Percentiles rank a stretch among this genome's conserved stretches.
These are phyloP conservation scores for Nephromyces sp. DNA, from an alignment of 169 alveolate genomes.

Conservation along the genomic window DNA sequence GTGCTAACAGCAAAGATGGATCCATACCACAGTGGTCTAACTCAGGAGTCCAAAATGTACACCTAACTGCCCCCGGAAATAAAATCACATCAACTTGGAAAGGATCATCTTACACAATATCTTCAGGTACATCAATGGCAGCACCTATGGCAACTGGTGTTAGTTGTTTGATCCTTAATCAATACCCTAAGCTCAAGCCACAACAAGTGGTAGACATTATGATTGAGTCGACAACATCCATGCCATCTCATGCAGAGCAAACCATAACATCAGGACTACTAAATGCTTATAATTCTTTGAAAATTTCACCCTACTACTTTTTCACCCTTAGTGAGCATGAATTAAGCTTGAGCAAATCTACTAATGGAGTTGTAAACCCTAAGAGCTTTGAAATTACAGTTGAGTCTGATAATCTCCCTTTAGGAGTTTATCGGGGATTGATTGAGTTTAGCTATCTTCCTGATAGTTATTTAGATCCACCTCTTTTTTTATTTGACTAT, in stretches of 20 bases:
- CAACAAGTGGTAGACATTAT: constrained; percentile 27
- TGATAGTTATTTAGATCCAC: too few relatives aligned
- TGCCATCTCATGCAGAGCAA: background rate
- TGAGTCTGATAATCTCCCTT: too few relatives aligned
- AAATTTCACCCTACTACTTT: constrained; percentile 2
- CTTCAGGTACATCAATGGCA: constrained; percentile 54
- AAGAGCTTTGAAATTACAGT: too few relatives aligned
- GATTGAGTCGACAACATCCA: background rate
- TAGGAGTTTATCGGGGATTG: background rate
- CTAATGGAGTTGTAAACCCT: background rate
- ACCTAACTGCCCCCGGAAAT: constrained; percentile 59
- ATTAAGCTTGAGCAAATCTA: background rate
- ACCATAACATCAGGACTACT: constrained; percentile 12
- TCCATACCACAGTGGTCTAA: constrained; percentile 28
- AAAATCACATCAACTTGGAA: constrained; percentile 38
- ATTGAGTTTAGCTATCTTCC: background rate
- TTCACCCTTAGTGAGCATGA: constrained; percentile 3
- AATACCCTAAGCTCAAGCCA: constrained; percentile 12
- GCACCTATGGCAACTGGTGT: constrained; percentile 48
- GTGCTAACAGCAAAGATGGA: constrained; percentile 11
- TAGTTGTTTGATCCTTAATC: constrained; percentile 10
- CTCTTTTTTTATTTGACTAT: too few relatives aligned
- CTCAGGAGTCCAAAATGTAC: constrained; percentile 42
- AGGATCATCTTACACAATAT: constrained; percentile 17
- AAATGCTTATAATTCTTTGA: constrained; percentile 16